Evolutionary conservation across 164 flowering plant species (phyloP).

Genomic region (Stephania yunnanensis): DNA sequence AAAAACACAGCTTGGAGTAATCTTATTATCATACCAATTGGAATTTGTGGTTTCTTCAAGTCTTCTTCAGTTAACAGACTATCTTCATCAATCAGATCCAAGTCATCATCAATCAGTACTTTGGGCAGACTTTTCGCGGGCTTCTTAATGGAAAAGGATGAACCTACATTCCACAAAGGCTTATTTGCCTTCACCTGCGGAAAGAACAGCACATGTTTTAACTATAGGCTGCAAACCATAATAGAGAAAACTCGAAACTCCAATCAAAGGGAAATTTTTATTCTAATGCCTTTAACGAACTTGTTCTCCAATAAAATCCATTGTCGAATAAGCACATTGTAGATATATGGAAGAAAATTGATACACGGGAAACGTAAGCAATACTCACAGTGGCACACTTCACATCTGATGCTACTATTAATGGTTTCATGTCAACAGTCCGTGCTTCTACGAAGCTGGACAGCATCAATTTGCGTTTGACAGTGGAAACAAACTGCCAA

Average conservation of each 20-base stretch:
- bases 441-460: slow-evolving; percentile 65
- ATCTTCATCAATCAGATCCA: slow-evolving; percentile 93
- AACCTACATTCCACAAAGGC: slow-evolving; percentile 87
- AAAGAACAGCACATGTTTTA: not conserved
- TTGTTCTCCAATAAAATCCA: not conserved
- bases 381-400: slow-evolving; percentile 44
- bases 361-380: not conserved
- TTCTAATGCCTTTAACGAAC: not conserved
- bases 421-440: slow-evolving; percentile 28
- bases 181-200: slow-evolving; percentile 62
- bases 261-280: not conserved
- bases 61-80: slow-evolving; percentile 88
- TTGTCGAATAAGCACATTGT: not conserved
- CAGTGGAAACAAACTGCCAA: slow-evolving; percentile 41
- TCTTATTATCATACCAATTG: slow-evolving; percentile 37
- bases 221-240: not conserved
- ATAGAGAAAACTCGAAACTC: not conserved
- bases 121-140: slow-evolving; percentile 43
- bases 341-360: not conserved
- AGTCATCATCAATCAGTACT: slow-evolving; percentile 69
- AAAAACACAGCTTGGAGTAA: not conserved
- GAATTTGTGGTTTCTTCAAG: slow-evolving; percentile 76
- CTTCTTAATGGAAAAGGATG: slow-evolving; percentile 78
- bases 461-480: slow-evolving; percentile 55
- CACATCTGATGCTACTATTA: slow-evolving; percentile 19